Base-by-base conservation (phyloP, 2,329 filamentous ascomycete species). In the Trichothecium roseum region DNA sequence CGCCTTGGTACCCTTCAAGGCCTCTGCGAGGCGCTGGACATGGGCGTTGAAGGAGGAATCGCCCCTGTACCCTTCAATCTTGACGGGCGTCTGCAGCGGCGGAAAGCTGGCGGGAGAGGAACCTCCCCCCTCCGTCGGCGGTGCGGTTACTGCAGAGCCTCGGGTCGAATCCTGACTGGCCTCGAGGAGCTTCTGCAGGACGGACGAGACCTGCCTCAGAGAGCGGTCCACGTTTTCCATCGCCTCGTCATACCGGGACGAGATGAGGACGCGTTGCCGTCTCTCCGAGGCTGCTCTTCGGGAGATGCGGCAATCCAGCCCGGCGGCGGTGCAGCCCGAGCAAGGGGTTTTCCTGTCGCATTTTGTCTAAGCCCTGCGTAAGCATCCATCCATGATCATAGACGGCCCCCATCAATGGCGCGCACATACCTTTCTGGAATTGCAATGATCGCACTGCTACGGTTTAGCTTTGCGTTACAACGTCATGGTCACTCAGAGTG, bases 231-330 rank as follows among this genome's bases (percentile, higher is more conserved):
- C 46, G 28, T 50, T 49, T 30, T 50, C 47, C n/a, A 54, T 41
- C 8, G 50, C 45, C 18, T 54, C 52, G 26, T 53, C 51, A 33
- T 53, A 53, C 17, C 44, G 49, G 4, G 51, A 41, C 12, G 52
- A 53, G 30, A 54, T 28, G 10, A 53, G 40, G n/a, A 53, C 46
- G 8, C 52, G 47, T 28, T 54, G 52, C n/a, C 50, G 46, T 36
- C 52, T 52, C 37, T 54, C 51, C 15, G 45, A 36, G 20, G 20
- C 10, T 0, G 42, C 31, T 12, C 42, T 40, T 10, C 43, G 38
- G 5, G 49, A 45, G 10, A 40, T 45, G 30, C 49, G 50, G 36
- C 52, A 54, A 20, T 42, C 28, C 4, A 53, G 41, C 5, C 47
- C 45, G 12, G 51, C 46, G 5, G 51, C 52, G 18, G 49, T 40